phyloP scores from a whole-genome alignment of 1,284 basidiomycete species.

The Sporisorium scitamineum region DNA sequence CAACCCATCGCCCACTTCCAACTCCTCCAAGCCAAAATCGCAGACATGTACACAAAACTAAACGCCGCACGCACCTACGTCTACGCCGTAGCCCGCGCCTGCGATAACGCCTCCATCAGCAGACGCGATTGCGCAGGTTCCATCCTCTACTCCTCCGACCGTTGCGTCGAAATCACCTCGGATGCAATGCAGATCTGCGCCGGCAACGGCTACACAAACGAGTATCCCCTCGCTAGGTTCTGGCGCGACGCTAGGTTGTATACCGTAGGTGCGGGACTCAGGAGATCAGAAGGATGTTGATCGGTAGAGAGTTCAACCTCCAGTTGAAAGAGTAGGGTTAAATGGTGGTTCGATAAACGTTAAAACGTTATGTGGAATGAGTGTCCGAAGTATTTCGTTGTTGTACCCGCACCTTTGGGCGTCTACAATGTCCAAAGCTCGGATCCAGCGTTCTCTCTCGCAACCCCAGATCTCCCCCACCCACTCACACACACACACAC shows the following conservation, averaged over 20 bases:
- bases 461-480: too few species aligned
- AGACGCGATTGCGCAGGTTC: conserved; percentile 72
- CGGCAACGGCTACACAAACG: conserved; percentile 58
- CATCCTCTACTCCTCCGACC: conserved; percentile 57
- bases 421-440: too few species aligned
- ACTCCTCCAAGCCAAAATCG: conserved; percentile 86
- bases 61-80: conserved; percentile 89
- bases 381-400: too few species aligned
- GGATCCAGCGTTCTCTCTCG: too few species aligned
- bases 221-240: conserved; percentile 53
- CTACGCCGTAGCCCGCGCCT: conserved; percentile 78
- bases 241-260: conserved; percentile 60
- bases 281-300: conserved; percentile 63
- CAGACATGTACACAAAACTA: conserved; percentile 94
- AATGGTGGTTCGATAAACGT: too few species aligned
- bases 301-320: conserved; percentile 55
- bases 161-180: conserved; percentile 54
- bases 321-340: conserved; percentile 5
- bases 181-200: conserved; percentile 63
- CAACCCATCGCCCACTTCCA: conserved; percentile 90
- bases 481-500: too few species aligned
- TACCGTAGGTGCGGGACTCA: conserved; percentile 64
- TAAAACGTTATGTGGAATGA: too few species aligned
- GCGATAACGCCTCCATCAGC: conserved; percentile 50
- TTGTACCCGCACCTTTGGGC: too few species aligned